phyloP scores from a whole-genome alignment of 371 early-diverging fungal genomes.

The Batkoa obscura region DNA sequence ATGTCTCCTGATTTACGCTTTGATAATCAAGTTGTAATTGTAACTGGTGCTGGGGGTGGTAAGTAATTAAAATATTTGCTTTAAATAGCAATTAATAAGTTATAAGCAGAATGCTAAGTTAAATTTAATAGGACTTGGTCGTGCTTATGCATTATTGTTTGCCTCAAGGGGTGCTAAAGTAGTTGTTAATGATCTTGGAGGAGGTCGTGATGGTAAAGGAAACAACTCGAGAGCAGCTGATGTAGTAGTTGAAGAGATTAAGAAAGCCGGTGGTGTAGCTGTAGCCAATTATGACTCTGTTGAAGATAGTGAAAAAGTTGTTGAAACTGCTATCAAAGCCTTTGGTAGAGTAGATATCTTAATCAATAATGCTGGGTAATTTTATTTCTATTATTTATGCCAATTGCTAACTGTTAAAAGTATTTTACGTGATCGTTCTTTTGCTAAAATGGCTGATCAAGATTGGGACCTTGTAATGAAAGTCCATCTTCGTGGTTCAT shows the following conservation, averaged over 20 bases:
- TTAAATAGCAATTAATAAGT: not conserved
- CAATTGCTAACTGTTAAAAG: constrained; percentile 12
- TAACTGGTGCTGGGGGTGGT: constrained; percentile 97
- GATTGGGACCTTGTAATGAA: constrained; percentile 89
- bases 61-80: constrained; percentile 6
- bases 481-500: constrained; percentile 88
- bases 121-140: constrained; percentile 42
- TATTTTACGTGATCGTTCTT: constrained; percentile 89
- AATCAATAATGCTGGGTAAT: constrained; percentile 85
- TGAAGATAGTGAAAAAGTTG: constrained; percentile 87
- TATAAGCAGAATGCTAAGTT: not conserved
- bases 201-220: constrained; percentile 61
- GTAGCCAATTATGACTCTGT: constrained; percentile 97
- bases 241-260: constrained; percentile 87
- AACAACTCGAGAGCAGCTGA: constrained; percentile 68
- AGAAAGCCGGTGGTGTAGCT: constrained; percentile 75
- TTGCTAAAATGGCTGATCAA: constrained; percentile 83
- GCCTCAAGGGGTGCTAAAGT: constrained; percentile 73
- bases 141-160: constrained; percentile 82
- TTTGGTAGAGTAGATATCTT: constrained; percentile 90
- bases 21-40: constrained; percentile 79
- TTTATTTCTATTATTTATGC: not conserved
- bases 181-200: constrained; percentile 87
- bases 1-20: constrained; percentile 36
- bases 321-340: constrained; percentile 85